Evolutionary conservation across 2,329 filamentous ascomycete genomes (phyloP), one percentile per base, ranked within the genome.

Genomic region (Myrmaecium sp.): DNA sequence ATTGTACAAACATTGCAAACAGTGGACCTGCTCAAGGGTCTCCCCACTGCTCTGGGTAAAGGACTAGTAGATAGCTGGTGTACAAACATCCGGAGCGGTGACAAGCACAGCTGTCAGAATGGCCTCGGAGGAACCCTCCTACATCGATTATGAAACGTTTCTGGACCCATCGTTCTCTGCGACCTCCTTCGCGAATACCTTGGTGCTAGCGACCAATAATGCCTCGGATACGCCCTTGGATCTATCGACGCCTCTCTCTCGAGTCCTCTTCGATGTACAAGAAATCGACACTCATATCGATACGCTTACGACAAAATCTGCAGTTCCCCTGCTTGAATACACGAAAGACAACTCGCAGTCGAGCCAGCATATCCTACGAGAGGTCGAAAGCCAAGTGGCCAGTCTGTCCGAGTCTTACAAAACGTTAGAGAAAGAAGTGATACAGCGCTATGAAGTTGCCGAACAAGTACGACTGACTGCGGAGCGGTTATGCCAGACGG

Each of bases 281-380:
- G 89, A 95, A 54, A 77, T 98, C 37, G 86, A 95, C 54, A 92
- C 84, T 0, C 83, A 92, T 47, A 93, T 98, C 36, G 82, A 98
- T 50, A 68, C 70, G 3, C 66, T 95, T 21, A 91, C 86, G 5
- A 89, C 83, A 3, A 74, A 78, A 35, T 79, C 75, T 15, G 83
- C 89, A 3, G 58, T 86, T 0, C 79, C 83, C 0, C 63, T 98
- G 15, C 66, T 98, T 12, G 60, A 72, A 16, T 67, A 94, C 51
- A 91, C 84, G 3, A 64, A 72, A 33, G 58, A 69, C 22, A 79
- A 89, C 49, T 78, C 73, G 9, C 64, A 70, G 17, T 72, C 82
- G 2, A 82, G 78, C 37, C 63, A 66, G 27, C 64, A 63, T 28
- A 76, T 95, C 36, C 59, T 93, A 28, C 55, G 66, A 17, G 75